phyloP scores from a whole-genome alignment of 1,139 yeast species.

The Saccharomyces hybrid region DNA sequence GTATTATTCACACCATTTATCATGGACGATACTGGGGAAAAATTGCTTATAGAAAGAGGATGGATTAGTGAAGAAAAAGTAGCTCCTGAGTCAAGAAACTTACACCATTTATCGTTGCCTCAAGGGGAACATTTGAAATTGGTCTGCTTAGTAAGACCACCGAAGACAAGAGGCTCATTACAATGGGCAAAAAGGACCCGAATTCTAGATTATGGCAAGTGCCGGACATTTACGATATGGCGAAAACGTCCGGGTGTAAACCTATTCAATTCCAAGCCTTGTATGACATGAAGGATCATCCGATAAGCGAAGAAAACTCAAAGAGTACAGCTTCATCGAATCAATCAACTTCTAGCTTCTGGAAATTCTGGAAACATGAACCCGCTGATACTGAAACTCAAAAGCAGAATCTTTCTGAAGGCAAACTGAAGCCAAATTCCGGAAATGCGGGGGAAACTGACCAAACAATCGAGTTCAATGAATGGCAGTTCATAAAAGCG shows the following conservation, averaged over 20 bases:
- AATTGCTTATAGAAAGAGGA: conserved; percentile 77
- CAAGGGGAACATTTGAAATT: conserved; percentile 60
- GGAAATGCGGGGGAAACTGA: not conserved
- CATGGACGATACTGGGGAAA: conserved; percentile 66
- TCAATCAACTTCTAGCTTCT: not conserved
- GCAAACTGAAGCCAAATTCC: not conserved
- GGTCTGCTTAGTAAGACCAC: conserved; percentile 63
- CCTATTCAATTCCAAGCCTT: conserved; percentile 76
- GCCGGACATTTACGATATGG: conserved; percentile 75
- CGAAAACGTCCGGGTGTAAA: conserved; percentile 49
- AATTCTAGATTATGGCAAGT: conserved; percentile 58
- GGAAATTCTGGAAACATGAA: conserved; percentile 20
- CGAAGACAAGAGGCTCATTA: conserved; percentile 61
- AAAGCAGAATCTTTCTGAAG: not conserved
- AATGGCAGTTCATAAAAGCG: conserved; percentile 49
- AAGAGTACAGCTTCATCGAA: not conserved
- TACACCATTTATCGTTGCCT: conserved; percentile 63
- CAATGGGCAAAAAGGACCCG: conserved; percentile 69
- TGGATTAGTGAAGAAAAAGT: conserved; percentile 78
- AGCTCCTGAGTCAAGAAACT: conserved; percentile 54
- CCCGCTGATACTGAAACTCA: not conserved
- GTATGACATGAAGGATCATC: conserved; percentile 54
- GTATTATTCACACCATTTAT: conserved; percentile 74
- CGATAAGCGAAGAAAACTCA: conserved; percentile 11
- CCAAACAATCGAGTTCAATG: conserved; percentile 34